phyloP scores from a whole-genome alignment of 2,329 filamentous ascomycete species.

The Pseudogymnoascus sp. region DNA sequence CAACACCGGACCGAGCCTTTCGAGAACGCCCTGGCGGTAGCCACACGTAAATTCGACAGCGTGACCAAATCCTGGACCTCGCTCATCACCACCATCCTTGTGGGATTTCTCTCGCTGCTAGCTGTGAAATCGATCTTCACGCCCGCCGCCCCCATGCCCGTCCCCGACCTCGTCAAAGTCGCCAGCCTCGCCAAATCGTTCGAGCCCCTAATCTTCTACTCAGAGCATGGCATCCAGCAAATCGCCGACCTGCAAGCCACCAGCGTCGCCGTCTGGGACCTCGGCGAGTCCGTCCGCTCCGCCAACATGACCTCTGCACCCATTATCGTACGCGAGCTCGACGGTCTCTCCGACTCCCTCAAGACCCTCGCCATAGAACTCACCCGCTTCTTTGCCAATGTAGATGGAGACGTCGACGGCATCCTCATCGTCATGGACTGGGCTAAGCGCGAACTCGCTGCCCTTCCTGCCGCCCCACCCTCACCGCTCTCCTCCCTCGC shows the following conservation, averaged over 20 bases:
- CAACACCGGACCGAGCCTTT: conserved; percentile 82
- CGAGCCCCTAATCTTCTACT: conserved; percentile 91
- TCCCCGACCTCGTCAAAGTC: conserved; percentile 84
- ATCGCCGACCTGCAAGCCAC: conserved; percentile 86
- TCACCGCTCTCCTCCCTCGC: conserved; percentile 64
- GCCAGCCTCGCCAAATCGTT: conserved; percentile 85
- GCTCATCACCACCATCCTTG: conserved; percentile 53
- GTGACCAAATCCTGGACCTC: conserved; percentile 65
- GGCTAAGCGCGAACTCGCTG: conserved; percentile 77
- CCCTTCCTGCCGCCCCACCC: conserved; percentile 54
- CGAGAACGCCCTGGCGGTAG: conserved; percentile 60
- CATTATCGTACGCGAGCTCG: conserved; percentile 77
- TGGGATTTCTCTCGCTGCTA: conserved; percentile 58
- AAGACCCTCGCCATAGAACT: conserved; percentile 79
- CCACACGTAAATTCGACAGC: conserved; percentile 52
- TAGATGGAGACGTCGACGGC: conserved; percentile 87
- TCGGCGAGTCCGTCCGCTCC: conserved; percentile 80
- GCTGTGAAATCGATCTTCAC: conserved; percentile 60
- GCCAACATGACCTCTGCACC: conserved; percentile 88
- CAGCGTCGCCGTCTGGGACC: conserved; percentile 87
- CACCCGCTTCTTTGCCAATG: conserved; percentile 86
- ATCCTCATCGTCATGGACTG: conserved; percentile 96
- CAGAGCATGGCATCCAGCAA: conserved; percentile 78
- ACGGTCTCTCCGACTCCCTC: conserved; percentile 77
- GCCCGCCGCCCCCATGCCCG: conserved; percentile 58